Evolutionary conservation across 257 asterid species (phyloP), one percentile per base, ranked within the genome.

Genomic region (Scutellaria baicalensis): DNA sequence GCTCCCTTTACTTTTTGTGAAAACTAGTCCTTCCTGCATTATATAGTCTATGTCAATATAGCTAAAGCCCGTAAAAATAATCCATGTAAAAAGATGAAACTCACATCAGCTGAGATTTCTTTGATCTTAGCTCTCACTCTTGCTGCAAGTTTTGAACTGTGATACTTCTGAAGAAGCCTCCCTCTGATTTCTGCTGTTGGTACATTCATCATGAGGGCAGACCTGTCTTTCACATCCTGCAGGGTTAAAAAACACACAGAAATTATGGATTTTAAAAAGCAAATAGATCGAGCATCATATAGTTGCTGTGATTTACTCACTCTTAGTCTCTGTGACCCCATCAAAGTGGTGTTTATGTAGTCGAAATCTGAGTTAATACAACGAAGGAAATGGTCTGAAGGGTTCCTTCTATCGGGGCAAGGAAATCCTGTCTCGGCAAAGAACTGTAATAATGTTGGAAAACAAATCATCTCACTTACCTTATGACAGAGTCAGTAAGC

Each of bases 331-430:
- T 64, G 78, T 3, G 95, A 86, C 5, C 86, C 93, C 62, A 59
- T 76, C 79, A 85, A 65, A 31, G 81, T 74, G 64, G 69, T 84
- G 76, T 83, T 86, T 10, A 85, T 87, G 51, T 77, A 58, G 45
- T 93, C 98, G 62, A 93, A 93, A 70, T 93, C 98, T 0, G 97
- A 83, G 70, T 93, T 93, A 9, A 85, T 80, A 55, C 96, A 93
- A 0, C 95, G 92, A 9, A 93, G 93, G 69, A 90, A 93, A 70
- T 93, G 98, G 64, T 93, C 98, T 9, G 96, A 87, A 4, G 98
- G 98, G 76, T 84, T 93, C 75, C 97, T 76, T 80, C 75, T 87
- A 6, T 77, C 74, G 8, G 98, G 97, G 76, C 98, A 93, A 50
- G 94, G 94, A 71, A 84, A 85, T 27, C 98, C 97, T 13, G 95